Evolutionary conservation across 106 monocot genomes (phyloP).

Genomic region (Narthecium ossifragum): DNA sequence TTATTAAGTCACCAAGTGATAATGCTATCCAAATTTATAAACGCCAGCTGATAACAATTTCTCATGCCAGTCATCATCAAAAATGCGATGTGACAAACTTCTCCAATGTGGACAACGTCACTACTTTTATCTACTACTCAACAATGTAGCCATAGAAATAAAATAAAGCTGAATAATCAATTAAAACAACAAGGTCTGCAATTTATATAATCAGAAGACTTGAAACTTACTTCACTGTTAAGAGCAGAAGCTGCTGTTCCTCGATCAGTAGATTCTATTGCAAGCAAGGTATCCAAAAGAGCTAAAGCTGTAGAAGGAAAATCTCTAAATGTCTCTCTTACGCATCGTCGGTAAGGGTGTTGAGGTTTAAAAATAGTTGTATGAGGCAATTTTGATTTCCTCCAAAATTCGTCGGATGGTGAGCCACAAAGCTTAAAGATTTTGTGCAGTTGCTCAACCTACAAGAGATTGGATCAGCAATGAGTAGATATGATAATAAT

Average conservation of each 20-base stretch:
- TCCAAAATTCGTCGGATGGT: slow-evolving; percentile 57
- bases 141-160: no score
- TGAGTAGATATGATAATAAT: no score
- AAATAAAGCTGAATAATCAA: background rate
- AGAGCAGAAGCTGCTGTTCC: slow-evolving; percentile 47
- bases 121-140: no score
- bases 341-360: slow-evolving; percentile 33
- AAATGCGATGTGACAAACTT: no score
- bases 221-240: slow-evolving; percentile 30
- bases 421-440: slow-evolving; percentile 70
- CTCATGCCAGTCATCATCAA: no score
- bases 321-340: slow-evolving; percentile 37
- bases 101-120: no score
- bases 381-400: slow-evolving; percentile 34
- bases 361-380: slow-evolving; percentile 56
- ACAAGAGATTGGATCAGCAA: background rate
- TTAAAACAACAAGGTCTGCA: background rate
- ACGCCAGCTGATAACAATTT: no score
- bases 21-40: no score
- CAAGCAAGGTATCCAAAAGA: slow-evolving; percentile 41
- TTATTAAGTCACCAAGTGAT: no score
- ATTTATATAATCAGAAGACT: background rate
- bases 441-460: slow-evolving; percentile 70
- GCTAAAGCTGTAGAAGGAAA: slow-evolving; percentile 42
- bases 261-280: slow-evolving; percentile 39